phyloP scores from a whole-genome alignment of 306 rosid species.

The Fragaria vesca region DNA sequence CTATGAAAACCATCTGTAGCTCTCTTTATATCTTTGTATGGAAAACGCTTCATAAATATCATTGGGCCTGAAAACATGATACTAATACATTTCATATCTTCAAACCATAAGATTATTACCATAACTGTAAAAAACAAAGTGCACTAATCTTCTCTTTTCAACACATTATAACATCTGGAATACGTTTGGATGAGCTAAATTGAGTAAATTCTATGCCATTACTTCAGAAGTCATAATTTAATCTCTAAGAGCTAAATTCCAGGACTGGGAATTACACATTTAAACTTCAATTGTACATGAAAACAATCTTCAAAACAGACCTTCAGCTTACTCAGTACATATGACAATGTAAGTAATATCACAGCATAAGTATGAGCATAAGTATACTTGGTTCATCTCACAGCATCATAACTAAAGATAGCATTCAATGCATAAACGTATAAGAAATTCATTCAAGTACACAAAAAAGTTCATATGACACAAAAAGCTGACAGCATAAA shows the following conservation, averaged over 20 bases:
- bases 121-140: neutral
- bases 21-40: conserved; percentile 66
- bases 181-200: neutral
- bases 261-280: neutral
- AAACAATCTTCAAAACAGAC: neutral
- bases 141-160: neutral
- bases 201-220: neutral
- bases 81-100: neutral
- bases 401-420: neutral
- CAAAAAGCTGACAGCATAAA: neutral
- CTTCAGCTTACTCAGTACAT: neutral
- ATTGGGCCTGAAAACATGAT: conserved; percentile 48
- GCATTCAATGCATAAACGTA: neutral
- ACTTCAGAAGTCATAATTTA: neutral
- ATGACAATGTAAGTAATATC: no score
- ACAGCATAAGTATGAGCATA: neutral
- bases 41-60: conserved; percentile 52
- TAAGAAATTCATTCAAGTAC: neutral
- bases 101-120: neutral
- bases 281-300: neutral
- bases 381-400: neutral
- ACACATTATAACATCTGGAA: neutral
- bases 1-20: conserved; percentile 77
- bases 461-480: neutral
- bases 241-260: neutral